phyloP scores from a whole-genome alignment of 148 eudicot species.

The Silene uniflora region DNA sequence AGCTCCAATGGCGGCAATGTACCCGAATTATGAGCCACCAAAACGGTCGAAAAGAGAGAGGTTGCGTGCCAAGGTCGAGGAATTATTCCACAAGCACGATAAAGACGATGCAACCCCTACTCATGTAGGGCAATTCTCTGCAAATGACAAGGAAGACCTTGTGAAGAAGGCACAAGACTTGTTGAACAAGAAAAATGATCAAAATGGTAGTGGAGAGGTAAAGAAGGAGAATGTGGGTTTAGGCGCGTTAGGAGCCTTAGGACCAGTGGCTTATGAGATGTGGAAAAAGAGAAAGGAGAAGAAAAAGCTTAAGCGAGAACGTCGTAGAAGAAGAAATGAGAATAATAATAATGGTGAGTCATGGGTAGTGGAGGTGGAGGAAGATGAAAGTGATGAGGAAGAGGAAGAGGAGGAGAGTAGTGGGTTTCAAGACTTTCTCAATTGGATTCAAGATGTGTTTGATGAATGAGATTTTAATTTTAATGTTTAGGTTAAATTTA shows the following conservation, averaged over 20 bases:
- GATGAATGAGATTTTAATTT: too few species aligned
- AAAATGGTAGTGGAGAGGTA: not conserved
- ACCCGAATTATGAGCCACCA: too few species aligned
- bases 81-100: too few species aligned
- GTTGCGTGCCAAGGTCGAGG: too few species aligned
- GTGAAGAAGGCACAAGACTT: constrained; percentile 16
- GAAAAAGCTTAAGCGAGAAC: not conserved
- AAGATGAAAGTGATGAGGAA: constrained; percentile 7
- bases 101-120: too few species aligned
- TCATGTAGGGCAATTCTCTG: not conserved
- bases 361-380: not conserved
- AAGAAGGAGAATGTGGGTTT: constrained; percentile 4
- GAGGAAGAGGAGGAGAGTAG: not conserved
- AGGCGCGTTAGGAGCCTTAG: constrained; percentile 4
- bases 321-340: not conserved
- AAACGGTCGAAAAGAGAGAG: too few species aligned
- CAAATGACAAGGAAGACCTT: constrained; percentile 4
- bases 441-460: not conserved
- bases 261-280: constrained; percentile 6
- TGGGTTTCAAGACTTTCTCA: constrained; percentile 6
- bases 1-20: too few species aligned
- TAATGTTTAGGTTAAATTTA: too few species aligned
- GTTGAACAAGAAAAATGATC: constrained; percentile 8
- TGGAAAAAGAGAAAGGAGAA: constrained; percentile 1
- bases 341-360: not conserved